Conservation (phyloP, 495 filamentous ascomycete genomes). For the Opeltia flavorubescens region DNA sequence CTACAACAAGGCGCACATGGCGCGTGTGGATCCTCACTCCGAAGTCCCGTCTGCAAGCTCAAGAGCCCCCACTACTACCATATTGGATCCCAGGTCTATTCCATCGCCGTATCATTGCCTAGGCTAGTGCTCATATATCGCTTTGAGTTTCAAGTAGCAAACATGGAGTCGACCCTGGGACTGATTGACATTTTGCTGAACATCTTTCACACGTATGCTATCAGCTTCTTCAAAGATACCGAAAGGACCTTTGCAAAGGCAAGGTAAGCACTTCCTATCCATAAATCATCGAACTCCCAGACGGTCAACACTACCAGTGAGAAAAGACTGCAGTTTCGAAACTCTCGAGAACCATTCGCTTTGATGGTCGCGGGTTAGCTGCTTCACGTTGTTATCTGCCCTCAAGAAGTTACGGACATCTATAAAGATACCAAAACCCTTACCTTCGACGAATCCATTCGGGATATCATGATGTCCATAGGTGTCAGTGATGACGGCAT, state of each 20-base stretch:
- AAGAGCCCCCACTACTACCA: not conserved
- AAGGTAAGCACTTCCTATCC: not conserved
- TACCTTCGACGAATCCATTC: not conserved
- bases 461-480: not conserved
- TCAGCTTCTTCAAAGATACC: not conserved
- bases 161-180: too few species aligned
- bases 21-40: not conserved
- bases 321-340: not conserved
- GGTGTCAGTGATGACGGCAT: not conserved
- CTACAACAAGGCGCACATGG: too few species aligned
- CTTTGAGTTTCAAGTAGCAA: too few species aligned
- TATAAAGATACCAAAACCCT: not conserved
- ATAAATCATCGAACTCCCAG: not conserved
- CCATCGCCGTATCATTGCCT: not conserved
- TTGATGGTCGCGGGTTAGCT: not conserved
- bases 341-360: not conserved
- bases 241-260: not conserved
- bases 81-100: not conserved
- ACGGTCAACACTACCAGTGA: not conserved
- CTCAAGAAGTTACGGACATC: not conserved
- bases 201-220: not conserved
- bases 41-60: not conserved
- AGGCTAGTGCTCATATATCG: not conserved
- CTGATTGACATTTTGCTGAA: not conserved
- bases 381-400: not conserved